phyloP scores from a whole-genome alignment of 306 rosid species.

The Adenanthera pavonina region DNA sequence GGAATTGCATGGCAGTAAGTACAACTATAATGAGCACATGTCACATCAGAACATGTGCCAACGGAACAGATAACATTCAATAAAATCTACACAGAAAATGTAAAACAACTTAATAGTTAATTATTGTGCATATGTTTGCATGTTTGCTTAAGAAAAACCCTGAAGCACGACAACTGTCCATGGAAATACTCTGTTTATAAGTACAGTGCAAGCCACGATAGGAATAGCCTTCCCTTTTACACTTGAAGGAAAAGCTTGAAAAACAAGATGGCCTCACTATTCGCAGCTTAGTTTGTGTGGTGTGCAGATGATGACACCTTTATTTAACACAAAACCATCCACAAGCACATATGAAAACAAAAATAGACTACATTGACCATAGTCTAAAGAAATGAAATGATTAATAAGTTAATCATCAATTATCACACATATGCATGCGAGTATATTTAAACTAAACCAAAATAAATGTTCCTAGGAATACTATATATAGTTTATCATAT shows the following conservation, averaged over 20 bases:
- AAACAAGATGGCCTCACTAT: constrained; percentile 36
- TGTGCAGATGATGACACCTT: constrained; percentile 40
- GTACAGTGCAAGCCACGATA: constrained; percentile 24
- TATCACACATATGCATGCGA: not conserved
- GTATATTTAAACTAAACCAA: not conserved
- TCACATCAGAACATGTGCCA: constrained; percentile 49
- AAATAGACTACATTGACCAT: not conserved
- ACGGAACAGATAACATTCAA: no score
- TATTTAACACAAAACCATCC: constrained; percentile 52
- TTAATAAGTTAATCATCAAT: not conserved
- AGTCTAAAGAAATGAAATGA: not conserved
- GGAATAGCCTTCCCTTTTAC: constrained; percentile 33
- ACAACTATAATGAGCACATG: constrained; percentile 48
- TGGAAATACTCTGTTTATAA: not conserved
- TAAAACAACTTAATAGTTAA: not conserved
- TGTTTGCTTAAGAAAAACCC: not conserved
- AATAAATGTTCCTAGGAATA: not conserved
- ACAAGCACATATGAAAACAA: constrained; percentile 41
- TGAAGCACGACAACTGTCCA: not conserved
- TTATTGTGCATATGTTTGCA: not conserved
- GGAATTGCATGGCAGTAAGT: constrained; percentile 42
- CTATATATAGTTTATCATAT: not conserved
- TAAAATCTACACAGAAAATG: not conserved
- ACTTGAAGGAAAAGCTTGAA: constrained; percentile 36
- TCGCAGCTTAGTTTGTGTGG: constrained; percentile 46